These are phyloP conservation scores for Aspergillus affinis DNA, from an alignment of 495 filamentous ascomycete species.

Conservation along the genomic window DNA sequence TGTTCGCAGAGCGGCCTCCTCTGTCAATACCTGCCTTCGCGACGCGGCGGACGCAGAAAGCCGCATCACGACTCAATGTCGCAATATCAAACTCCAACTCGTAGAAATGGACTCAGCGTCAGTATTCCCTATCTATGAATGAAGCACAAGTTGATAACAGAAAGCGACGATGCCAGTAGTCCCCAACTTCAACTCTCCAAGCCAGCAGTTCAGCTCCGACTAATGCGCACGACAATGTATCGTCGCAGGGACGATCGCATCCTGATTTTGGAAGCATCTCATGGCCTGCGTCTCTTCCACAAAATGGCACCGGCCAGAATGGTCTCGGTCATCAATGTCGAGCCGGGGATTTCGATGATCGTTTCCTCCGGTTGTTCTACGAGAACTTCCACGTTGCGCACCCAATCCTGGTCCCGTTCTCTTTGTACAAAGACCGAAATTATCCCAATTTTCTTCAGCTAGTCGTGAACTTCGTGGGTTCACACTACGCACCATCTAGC, in stretches of 20 bases:
- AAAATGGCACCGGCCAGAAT: constrained; percentile 16
- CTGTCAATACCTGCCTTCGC: constrained; percentile 41
- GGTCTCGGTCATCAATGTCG: constrained; percentile 14
- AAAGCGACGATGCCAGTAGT: constrained; percentile 8
- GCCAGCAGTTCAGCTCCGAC: constrained; percentile 10
- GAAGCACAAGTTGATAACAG: background rate
- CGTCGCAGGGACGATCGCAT: constrained; percentile 13
- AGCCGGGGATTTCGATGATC: constrained; percentile 31
- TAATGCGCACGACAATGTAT: constrained; percentile 21
- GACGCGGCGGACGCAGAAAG: constrained; percentile 38
- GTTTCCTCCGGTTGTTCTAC: constrained; percentile 36
- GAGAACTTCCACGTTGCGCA: constrained; percentile 44
- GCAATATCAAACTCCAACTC: background rate
- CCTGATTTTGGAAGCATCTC: constrained; percentile 16
- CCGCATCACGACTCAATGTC: constrained; percentile 17
- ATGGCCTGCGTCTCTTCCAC: constrained; percentile 25
- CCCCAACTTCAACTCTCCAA: constrained; percentile 2
- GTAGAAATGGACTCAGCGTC: background rate
- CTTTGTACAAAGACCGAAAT: constrained; percentile 32
- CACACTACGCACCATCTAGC: constrained; percentile 32
- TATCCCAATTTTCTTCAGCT: constrained; percentile 39
- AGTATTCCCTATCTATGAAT: background rate
- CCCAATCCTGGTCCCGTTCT: constrained; percentile 37
- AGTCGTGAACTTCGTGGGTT: constrained; percentile 40
- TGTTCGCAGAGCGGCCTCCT: constrained; percentile 29